Conservation (phyloP, 768 basidiomycete genomes). For the Tephrocybe sp. region DNA sequence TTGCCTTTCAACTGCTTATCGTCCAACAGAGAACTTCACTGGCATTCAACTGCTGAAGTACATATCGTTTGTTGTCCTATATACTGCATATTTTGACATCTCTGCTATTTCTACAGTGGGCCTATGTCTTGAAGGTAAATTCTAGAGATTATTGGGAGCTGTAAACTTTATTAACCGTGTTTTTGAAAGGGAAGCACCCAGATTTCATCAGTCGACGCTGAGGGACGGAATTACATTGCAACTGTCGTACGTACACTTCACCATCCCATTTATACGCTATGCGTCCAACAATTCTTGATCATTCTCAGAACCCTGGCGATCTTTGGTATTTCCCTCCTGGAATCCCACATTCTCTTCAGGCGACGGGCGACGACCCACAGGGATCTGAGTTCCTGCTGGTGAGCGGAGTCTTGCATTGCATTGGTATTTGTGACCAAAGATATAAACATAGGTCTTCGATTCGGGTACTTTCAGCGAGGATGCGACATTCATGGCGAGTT, state of each 20-base stretch:
- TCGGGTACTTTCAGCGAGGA: slow-evolving; percentile 51
- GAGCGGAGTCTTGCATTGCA: slow-evolving; percentile 3
- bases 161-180: no score
- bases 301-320: slow-evolving; percentile 40
- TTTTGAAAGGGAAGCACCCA: slow-evolving; percentile 40
- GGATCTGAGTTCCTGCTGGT: slow-evolving; percentile 55
- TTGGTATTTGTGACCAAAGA: neutral
- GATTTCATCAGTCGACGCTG: slow-evolving; percentile 43
- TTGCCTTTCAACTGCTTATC: neutral
- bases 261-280: neutral
- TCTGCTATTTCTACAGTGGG: slow-evolving; percentile 36
- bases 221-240: slow-evolving; percentile 47
- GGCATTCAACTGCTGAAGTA: slow-evolving; percentile 49
- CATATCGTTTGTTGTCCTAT: neutral
- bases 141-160: no score
- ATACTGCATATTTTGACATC: neutral
- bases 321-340: slow-evolving; percentile 59
- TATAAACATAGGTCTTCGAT: slow-evolving; percentile 40
- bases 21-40: slow-evolving; percentile 44
- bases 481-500: slow-evolving; percentile 44
- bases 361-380: slow-evolving; percentile 37
- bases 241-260: slow-evolving; percentile 38
- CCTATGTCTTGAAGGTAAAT: slow-evolving; percentile 43
- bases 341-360: slow-evolving; percentile 54
- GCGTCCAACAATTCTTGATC: neutral